Evolutionary conservation across 2,329 filamentous ascomycete species (phyloP), one percentile per base, ranked within the genome.

Genomic region (Chaetomium olivaceum): DNA sequence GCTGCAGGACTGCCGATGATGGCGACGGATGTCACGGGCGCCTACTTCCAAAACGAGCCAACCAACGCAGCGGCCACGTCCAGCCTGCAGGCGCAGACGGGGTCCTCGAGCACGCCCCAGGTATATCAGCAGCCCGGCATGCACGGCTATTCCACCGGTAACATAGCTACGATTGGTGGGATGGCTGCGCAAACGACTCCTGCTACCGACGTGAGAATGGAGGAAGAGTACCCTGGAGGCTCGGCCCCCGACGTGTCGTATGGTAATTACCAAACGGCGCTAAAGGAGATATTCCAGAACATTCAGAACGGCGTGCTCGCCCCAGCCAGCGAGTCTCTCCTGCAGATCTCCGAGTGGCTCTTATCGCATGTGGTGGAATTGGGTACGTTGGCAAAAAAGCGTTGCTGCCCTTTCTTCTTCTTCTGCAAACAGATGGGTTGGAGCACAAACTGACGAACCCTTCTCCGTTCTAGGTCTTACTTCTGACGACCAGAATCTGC

Each of bases 1-100:
- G 86, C 89, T 79, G 87, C 90, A 83, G 87, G 85, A 67, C 86
- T 95, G 80, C 90, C 92, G 76, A 91, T 92, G 80, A 83, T 93
- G 77, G 81, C 88, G 50, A 73, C 80, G 67, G 81, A 82, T 75
- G 87, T 92, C 77, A 84, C 86, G 67, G 84, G 89, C 80, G 89
- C 90, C 74, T 97, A 95, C 82, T 93, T 92, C 78, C 80, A 85
- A 72, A 83, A 82, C 78, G 89, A 91, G 75, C 82, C 88, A 75
- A 82, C 86, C 72, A 88, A 83, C 74, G 79, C 85, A 69, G 82
- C 88, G 66, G 83, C 84, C 71, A 80, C 89, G 36, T 79, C 85
- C 70, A 81, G 77, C 61, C 72, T 87, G 67, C 84, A 85, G 69
- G 76, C 81, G 46, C 79, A 85, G 71, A 75, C 79, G 31, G 80